Conservation (phyloP, 345 rosid genomes). For the Acer negundo region DNA sequence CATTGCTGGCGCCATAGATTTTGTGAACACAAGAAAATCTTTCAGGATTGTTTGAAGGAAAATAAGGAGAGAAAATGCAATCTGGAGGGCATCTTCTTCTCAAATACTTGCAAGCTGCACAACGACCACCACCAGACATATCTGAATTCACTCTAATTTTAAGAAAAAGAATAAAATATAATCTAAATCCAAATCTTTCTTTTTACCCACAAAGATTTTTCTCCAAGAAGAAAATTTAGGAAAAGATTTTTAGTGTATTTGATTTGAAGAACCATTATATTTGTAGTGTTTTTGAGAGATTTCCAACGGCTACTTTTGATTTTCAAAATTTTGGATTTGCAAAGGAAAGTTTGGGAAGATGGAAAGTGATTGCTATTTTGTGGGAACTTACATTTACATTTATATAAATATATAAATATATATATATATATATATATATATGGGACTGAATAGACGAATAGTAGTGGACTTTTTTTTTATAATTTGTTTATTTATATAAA, state of each 20-base stretch:
- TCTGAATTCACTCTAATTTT: neutral
- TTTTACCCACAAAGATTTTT: constrained; percentile 2
- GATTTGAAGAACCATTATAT: neutral
- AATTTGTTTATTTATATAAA: too few species aligned
- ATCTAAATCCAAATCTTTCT: neutral
- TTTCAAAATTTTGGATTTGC: constrained; percentile 1
- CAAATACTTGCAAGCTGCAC: constrained; percentile 70
- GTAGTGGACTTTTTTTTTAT: too few species aligned
- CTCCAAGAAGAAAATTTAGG: constrained; percentile 3
- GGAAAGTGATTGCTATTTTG: neutral
- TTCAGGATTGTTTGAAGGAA: constrained; percentile 54
- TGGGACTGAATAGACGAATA: too few species aligned
- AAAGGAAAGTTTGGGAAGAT: constrained; percentile 24
- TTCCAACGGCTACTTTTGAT: constrained; percentile 41
- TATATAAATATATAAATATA: too few species aligned
- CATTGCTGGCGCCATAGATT: constrained; percentile 84
- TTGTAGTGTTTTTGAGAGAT: neutral
- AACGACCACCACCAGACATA: constrained; percentile 28
- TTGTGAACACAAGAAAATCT: constrained; percentile 61
- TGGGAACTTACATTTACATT: neutral
- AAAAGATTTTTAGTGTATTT: neutral
- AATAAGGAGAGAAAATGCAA: constrained; percentile 70
- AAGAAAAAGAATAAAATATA: constrained; percentile 4
- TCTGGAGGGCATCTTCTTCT: constrained; percentile 69
- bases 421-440: too few species aligned